phyloP scores from a whole-genome alignment of 805 yeast genomes.

The Hanseniaspora mollemarum region DNA sequence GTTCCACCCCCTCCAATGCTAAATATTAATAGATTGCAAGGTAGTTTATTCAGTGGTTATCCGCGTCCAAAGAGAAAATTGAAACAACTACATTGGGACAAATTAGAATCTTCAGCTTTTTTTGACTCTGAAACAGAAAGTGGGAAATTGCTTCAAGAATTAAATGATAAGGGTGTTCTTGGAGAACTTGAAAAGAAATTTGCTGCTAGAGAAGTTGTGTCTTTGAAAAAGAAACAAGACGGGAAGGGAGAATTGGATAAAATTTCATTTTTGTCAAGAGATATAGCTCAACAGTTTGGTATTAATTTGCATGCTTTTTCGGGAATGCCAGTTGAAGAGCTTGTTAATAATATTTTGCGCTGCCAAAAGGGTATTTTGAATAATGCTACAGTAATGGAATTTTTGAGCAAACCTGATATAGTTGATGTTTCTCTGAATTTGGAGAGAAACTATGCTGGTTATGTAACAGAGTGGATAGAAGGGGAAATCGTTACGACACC shows the following conservation, averaged over 20 bases:
- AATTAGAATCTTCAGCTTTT: constrained; percentile 66
- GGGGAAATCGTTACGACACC: constrained; percentile 36
- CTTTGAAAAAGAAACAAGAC: constrained; percentile 32
- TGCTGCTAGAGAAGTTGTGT: constrained; percentile 63
- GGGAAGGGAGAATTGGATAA: constrained; percentile 35
- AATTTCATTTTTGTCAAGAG: constrained; percentile 63
- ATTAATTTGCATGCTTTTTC: constrained; percentile 78
- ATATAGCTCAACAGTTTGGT: constrained; percentile 87
- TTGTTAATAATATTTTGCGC: constrained; percentile 57
- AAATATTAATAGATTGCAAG: constrained; percentile 25
- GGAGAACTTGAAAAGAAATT: constrained; percentile 76
- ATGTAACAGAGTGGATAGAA: constrained; percentile 51
- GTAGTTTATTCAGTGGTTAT: constrained; percentile 35
- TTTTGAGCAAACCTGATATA: constrained; percentile 63
- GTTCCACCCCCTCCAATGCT: constrained; percentile 30
- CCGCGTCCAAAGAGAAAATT: constrained; percentile 66
- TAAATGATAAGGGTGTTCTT: constrained; percentile 67
- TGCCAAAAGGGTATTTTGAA: constrained; percentile 65
- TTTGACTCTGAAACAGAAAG: constrained; percentile 81
- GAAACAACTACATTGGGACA: constrained; percentile 96
- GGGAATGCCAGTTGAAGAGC: constrained; percentile 46
- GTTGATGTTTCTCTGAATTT: constrained; percentile 62
- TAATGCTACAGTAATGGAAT: constrained; percentile 69
- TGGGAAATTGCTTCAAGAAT: constrained; percentile 46
- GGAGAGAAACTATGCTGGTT: constrained; percentile 67